phyloP scores from a whole-genome alignment of 768 basidiomycete genomes.

The Sarcodon sp. region DNA sequence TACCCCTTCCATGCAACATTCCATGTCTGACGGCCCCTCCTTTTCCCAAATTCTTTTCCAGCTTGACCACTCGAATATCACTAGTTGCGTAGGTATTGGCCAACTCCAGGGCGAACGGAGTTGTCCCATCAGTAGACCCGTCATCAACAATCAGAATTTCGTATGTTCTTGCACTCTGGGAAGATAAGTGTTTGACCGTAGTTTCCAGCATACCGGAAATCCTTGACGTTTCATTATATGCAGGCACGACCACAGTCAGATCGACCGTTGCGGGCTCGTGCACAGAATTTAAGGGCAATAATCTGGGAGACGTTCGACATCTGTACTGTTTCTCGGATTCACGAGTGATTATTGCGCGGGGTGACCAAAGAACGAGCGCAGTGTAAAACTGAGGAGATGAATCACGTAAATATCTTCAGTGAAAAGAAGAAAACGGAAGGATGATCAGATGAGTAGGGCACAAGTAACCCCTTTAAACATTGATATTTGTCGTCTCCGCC shows the following conservation, averaged over 20 bases:
- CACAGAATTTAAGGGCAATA: conserved; percentile 42
- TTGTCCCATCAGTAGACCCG: conserved; percentile 72
- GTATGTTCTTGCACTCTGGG: conserved; percentile 34
- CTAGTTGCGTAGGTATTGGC: conserved; percentile 38
- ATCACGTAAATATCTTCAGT: conserved; percentile 3
- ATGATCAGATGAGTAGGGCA: conserved; percentile 23
- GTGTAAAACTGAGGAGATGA: conserved; percentile 44
- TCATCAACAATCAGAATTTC: conserved; percentile 89
- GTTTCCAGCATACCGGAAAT: conserved; percentile 76
- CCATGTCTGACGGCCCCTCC: conserved; percentile 91
- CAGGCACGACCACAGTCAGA: conserved; percentile 77
- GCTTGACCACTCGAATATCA: conserved; percentile 66
- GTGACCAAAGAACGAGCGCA: conserved; percentile 64
- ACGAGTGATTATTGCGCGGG: conserved; percentile 45
- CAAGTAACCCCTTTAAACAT: conserved; percentile 28
- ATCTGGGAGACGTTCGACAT: conserved; percentile 39
- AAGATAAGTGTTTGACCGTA: conserved; percentile 51
- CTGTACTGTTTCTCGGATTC: conserved; percentile 63
- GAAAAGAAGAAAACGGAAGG: conserved; percentile 2
- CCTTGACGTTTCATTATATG: conserved; percentile 82
- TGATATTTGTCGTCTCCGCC: conserved; percentile 50
- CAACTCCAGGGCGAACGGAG: conserved; percentile 47
- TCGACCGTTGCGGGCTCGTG: conserved; percentile 48
- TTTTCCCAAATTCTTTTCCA: conserved; percentile 80
- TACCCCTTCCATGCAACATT: conserved; percentile 70